A percentile compares a stretch with the other conserved stretches of the same genome.
Evolutionary conservation across 2,329 filamentous ascomycete species (phyloP).

Genomic region (Arachnomyces sp.): DNA sequence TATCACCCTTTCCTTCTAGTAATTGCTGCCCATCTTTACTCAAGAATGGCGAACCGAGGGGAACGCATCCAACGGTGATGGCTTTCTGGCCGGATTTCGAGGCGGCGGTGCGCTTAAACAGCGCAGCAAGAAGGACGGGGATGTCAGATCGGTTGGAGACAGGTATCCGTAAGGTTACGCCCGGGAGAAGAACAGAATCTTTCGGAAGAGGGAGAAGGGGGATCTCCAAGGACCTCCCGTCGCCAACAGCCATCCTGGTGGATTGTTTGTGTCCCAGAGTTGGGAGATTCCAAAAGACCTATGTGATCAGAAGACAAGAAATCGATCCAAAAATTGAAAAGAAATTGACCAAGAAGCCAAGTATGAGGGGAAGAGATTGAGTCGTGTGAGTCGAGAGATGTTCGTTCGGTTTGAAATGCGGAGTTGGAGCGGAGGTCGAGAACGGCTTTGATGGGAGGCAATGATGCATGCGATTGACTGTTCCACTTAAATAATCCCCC

Average conservation of each 20-base stretch:
- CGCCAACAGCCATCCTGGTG: conserved; percentile 11
- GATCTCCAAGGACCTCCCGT: conserved; percentile 39
- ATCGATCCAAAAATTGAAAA: not conserved
- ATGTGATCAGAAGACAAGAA: not conserved
- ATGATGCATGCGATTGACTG: no score
- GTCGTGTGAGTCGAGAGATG: not conserved
- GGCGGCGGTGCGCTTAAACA: conserved; percentile 67
- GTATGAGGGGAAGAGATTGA: not conserved
- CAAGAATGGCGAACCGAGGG: conserved; percentile 67
- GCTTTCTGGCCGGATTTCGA: conserved; percentile 55
- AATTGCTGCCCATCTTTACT: conserved; percentile 67
- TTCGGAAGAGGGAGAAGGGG: conserved; percentile 76
- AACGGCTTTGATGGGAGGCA: no score
- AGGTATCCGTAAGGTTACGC: conserved; percentile 74
- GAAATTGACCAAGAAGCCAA: not conserved
- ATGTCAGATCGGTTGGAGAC: conserved; percentile 80
- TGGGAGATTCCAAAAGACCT: not conserved
- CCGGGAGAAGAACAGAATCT: conserved; percentile 74
- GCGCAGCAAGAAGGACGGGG: conserved; percentile 72
- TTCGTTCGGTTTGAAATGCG: no score
- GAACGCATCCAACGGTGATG: conserved; percentile 80
- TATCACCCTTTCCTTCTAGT: conserved; percentile 55
- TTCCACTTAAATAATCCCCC: no score
- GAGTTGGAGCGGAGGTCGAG: not conserved
- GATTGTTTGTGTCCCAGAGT: not conserved